phyloP scores from a whole-genome alignment of 2,329 filamentous ascomycete species.

The Mollisia scopiformis region DNA sequence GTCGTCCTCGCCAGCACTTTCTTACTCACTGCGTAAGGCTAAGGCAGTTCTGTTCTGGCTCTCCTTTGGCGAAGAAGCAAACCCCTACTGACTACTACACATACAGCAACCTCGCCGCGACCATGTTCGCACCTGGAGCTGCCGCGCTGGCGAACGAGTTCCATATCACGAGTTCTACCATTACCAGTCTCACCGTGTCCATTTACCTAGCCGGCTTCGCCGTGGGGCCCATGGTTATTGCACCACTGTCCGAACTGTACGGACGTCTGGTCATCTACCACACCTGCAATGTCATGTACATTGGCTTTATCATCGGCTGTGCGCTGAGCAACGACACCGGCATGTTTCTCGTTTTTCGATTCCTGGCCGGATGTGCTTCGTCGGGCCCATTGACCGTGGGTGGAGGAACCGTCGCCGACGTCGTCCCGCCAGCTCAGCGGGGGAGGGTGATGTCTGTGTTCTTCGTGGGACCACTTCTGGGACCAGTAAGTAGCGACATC shows the following conservation, averaged over 20 bases:
- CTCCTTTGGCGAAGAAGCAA: conserved; percentile 24
- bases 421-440: conserved; percentile 22
- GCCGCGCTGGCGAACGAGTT: conserved; percentile 65
- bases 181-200: conserved; percentile 62
- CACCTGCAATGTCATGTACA: conserved; percentile 50
- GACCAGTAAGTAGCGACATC: conserved; percentile 35
- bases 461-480: conserved; percentile 34
- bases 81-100: conserved; percentile 9
- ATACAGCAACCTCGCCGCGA: conserved; percentile 35
- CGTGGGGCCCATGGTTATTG: conserved; percentile 29
- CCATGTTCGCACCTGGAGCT: conserved; percentile 71
- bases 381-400: conserved; percentile 38
- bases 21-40: conserved; percentile 29
- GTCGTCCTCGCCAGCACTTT: conserved; percentile 37
- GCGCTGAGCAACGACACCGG: conserved; percentile 51
- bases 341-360: conserved; percentile 59
- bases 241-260: conserved; percentile 63
- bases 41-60: conserved; percentile 11
- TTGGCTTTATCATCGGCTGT: conserved; percentile 55
- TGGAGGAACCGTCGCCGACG: conserved; percentile 28
- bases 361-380: conserved; percentile 55
- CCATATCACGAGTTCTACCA: conserved; percentile 40
- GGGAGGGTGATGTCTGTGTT: conserved; percentile 26
- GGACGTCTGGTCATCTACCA: conserved; percentile 57
- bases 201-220: conserved; percentile 32